Evolutionary conservation across 2,329 filamentous ascomycete genomes (phyloP).

Genomic region (Pseudopithomyces chartarum): DNA sequence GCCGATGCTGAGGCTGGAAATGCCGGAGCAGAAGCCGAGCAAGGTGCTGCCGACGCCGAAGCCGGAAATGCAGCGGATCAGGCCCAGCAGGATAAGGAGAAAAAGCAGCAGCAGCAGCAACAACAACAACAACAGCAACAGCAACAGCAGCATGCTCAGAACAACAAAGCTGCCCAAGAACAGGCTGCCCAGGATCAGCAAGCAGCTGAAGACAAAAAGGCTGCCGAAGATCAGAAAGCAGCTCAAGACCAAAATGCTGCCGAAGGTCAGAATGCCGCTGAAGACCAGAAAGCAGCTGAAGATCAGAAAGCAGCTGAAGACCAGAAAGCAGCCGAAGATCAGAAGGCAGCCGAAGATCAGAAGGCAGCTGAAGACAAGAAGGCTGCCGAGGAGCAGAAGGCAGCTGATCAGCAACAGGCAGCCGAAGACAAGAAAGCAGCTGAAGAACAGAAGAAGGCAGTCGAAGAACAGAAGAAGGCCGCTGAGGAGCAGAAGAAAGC

Average conservation of each 20-base stretch:
- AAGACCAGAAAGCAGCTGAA: slow-evolving; percentile 1
- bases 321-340: background rate
- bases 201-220: background rate
- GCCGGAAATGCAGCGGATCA: background rate
- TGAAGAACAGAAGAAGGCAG: slow-evolving; percentile 1
- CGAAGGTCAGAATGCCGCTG: slow-evolving; percentile 3
- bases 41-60: background rate
- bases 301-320: background rate
- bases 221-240: background rate
- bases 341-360: background rate
- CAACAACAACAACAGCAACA: too few species aligned
- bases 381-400: slow-evolving; percentile 7
- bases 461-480: slow-evolving; percentile 4
- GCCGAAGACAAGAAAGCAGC: background rate
- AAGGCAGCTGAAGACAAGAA: background rate
- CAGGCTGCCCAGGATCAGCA: too few species aligned
- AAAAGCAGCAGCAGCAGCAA: background rate
- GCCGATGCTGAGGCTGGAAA: slow-evolving; percentile 14
- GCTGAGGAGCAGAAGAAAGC: background rate
- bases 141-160: background rate
- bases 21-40: slow-evolving; percentile 8
- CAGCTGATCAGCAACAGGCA: background rate
- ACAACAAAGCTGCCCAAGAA: background rate
- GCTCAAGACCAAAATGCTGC: background rate
- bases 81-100: slow-evolving; percentile 1